Conservation (phyloP, 208 protist genomes). For the Vickermania ingenoplastis region DNA sequence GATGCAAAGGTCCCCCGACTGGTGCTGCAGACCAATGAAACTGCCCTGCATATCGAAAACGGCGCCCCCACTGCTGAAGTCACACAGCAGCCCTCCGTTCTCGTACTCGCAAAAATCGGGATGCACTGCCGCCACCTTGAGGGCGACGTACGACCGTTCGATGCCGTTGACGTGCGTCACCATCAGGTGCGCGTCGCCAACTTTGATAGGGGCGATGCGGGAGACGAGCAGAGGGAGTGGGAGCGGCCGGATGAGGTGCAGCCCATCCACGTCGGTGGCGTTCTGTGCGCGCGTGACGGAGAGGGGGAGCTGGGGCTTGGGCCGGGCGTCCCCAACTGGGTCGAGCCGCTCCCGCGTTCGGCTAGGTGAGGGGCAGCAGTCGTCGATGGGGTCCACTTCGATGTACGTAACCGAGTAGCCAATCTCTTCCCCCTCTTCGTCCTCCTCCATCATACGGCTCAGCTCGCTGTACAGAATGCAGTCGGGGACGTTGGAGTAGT, state of each 20-base stretch:
- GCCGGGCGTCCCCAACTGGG: not conserved
- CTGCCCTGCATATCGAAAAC: slow-evolving; percentile 74
- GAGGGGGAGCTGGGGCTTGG: not conserved
- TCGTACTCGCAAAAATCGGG: slow-evolving; percentile 69
- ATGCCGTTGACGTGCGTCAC: slow-evolving; percentile 52
- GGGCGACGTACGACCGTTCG: slow-evolving; percentile 49
- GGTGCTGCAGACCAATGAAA: slow-evolving; percentile 82
- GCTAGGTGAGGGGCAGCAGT: not conserved
- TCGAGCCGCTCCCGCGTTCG: not conserved
- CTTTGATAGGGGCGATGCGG: slow-evolving; percentile 25
- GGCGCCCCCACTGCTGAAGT: slow-evolving; percentile 63
- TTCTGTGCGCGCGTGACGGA: not conserved
- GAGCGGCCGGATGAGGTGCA: slow-evolving; percentile 54
- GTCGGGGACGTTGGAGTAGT: slow-evolving; percentile 1
- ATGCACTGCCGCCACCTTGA: slow-evolving; percentile 39
- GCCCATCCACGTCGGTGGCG: slow-evolving; percentile 4
- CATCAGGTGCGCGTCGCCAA: slow-evolving; percentile 70
- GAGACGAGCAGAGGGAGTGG: slow-evolving; percentile 70
- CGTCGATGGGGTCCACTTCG: slow-evolving; percentile 24
- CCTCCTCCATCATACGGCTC: slow-evolving; percentile 7
- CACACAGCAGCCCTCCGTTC: slow-evolving; percentile 10
- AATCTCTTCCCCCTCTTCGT: slow-evolving; percentile 36
- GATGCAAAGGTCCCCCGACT: slow-evolving; percentile 40
- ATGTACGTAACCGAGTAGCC: slow-evolving; percentile 70
- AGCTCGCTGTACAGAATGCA: not conserved